phyloP scores from a whole-genome alignment of 192 early-diverging fungal species.

The Allomyces javanicus region DNA sequence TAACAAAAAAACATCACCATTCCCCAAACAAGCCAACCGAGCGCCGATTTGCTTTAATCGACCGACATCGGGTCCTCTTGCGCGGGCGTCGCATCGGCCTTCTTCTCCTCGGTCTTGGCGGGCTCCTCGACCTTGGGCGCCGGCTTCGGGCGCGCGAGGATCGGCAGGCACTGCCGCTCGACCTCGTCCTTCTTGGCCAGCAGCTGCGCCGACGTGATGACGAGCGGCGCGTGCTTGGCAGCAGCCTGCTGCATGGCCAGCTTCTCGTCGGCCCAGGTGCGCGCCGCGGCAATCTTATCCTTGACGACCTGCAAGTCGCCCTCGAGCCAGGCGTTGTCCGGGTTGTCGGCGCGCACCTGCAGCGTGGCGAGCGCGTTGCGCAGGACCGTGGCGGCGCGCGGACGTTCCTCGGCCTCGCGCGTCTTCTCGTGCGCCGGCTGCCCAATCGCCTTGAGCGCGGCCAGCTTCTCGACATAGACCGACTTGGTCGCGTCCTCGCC shows the following conservation, averaged over 20 bases:
- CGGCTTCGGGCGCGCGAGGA: constrained; percentile 83
- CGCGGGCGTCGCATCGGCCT: too few relatives aligned
- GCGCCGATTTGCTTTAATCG: too few relatives aligned
- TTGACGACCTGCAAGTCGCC: constrained; percentile 68
- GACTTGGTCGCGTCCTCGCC: constrained; percentile 83
- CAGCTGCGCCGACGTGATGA: constrained; percentile 52
- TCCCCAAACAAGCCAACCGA: too few relatives aligned
- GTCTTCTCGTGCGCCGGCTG: constrained; percentile 61
- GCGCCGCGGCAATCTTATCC: constrained; percentile 50
- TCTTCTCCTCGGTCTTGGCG: not conserved
- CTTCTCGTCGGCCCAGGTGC: constrained; percentile 72
- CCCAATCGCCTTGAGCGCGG: constrained; percentile 54
- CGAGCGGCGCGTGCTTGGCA: constrained; percentile 53
- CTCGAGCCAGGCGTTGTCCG: constrained; percentile 69
- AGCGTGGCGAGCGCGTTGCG: constrained; percentile 28
- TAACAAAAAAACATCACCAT: too few relatives aligned
- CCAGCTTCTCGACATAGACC: constrained; percentile 65
- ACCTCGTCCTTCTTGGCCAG: constrained; percentile 50
- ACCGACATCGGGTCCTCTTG: too few relatives aligned
- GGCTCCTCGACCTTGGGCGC: constrained; percentile 43
- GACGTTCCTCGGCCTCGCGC: constrained; percentile 67
- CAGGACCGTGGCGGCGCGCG: constrained; percentile 56
- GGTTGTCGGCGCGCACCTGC: constrained; percentile 53
- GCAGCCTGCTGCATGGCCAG: constrained; percentile 49
- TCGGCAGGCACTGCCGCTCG: constrained; percentile 47